These are phyloP conservation scores for Picochlorum sp. DNA, from an alignment of 139 green algal species.

Conservation along the genomic window DNA sequence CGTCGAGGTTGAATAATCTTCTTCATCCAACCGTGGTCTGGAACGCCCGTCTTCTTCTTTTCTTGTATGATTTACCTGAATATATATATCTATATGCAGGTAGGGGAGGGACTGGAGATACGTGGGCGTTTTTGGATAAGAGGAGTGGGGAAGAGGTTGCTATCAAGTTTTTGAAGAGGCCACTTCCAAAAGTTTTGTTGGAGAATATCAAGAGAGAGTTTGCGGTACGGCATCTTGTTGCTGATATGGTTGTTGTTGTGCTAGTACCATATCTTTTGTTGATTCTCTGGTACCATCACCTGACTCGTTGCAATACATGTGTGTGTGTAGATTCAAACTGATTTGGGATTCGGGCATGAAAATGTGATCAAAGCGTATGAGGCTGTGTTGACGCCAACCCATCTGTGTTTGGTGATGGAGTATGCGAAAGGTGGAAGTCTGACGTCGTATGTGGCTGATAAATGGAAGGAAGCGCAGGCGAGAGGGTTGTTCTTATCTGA, in stretches of 20 bases:
- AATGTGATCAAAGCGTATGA: constrained; percentile 40
- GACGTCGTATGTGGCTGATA: constrained; percentile 53
- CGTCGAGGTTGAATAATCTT: neutral
- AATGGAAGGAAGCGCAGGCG: constrained; percentile 54
- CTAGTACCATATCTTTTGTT: no score
- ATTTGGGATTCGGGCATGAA: constrained; percentile 30
- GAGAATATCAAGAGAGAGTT: constrained; percentile 49
- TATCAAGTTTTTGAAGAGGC: constrained; percentile 60
- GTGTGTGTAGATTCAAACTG: constrained; percentile 30
- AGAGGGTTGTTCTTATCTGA: constrained; percentile 63
- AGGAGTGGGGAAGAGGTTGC: constrained; percentile 44
- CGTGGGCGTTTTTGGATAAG: constrained; percentile 51
- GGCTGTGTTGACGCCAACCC: constrained; percentile 32
- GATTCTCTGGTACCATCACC: no score
- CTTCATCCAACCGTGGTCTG: neutral
- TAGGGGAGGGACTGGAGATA: constrained; percentile 61
- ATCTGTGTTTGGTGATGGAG: constrained; percentile 50
- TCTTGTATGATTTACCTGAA: neutral
- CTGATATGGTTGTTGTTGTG: neutral
- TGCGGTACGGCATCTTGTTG: constrained; percentile 20
- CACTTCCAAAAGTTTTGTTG: constrained; percentile 56
- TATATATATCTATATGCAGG: constrained; percentile 12
- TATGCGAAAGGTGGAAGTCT: constrained; percentile 51
- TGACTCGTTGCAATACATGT: no score
- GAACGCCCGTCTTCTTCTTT: neutral